Base-by-base conservation (phyloP, 2,329 filamentous ascomycete genomes). In the Aschersonia sp. region DNA sequence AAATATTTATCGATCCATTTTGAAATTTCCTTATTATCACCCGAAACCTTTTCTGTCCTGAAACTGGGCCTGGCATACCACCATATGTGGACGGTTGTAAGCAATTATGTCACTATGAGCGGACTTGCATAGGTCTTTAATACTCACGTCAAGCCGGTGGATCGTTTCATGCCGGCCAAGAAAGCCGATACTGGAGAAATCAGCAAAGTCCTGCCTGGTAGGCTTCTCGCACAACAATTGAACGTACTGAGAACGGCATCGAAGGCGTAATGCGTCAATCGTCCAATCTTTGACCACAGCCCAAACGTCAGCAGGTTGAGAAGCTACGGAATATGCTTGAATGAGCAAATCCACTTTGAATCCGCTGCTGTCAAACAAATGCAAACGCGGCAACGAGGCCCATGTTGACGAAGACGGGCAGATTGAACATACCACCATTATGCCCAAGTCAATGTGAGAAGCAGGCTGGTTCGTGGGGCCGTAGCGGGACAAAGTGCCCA, bases 101-200 rank as follows among this genome's bases (percentile, higher is more conserved):
- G 58, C 40, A 43, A 29, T 20, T 5, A 20, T 42, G 10, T 9
- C 10, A 42, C 6, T 6, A 42, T 12, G 20, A 42, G 20, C 10
- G 20, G 40, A 20, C 20, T 42, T n/a, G 9, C 10, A 4, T n/a
- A n/a, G 4, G 40, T 12, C 6, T 41, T 31, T 29, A 20, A 31
- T 56, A 84, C 86, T 78, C 85, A 98, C 92, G 89, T 96, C 70
- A 98, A 76, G 61, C 92, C 92, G 52, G 92, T 97, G 54, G 91
- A 96, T 58, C 92, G 88, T 72, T 94, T 94, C 74, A 98, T 89
- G 60, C 92, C 92, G 40, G 92, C 92, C 56, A 98, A 82, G 65
- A 97, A 91, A 53, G 92, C 87, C 60, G 92, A 98, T 66, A 98
- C 86, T 94, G 9, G 30, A 40, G 20, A 20, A 20, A 20, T 20